phyloP scores from a whole-genome alignment of 805 yeast genomes.

The Citeromyces nyonsensis region DNA sequence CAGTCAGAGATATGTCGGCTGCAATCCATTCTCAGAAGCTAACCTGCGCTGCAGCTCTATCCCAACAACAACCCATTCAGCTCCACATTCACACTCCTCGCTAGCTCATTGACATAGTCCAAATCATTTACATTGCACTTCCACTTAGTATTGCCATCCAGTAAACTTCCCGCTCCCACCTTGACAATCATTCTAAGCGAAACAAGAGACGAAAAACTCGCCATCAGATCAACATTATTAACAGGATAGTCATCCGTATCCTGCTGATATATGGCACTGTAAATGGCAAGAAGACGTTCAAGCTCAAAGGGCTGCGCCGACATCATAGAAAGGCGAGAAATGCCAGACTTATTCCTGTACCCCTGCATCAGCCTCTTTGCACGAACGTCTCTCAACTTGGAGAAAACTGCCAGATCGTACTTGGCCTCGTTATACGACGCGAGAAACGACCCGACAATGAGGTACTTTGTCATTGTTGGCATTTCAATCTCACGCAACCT shows the following conservation, averaged over 20 bases:
- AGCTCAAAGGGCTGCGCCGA: constrained; percentile 65
- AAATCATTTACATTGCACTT: constrained; percentile 53
- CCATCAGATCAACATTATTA: constrained; percentile 19
- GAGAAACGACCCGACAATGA: constrained; percentile 69
- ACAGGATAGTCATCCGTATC: constrained; percentile 16
- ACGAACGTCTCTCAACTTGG: constrained; percentile 37
- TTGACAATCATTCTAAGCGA: constrained; percentile 14
- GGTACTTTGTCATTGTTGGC: constrained; percentile 46
- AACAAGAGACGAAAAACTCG: constrained; percentile 19
- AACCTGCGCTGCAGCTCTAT: too few species aligned
- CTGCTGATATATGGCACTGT: constrained; percentile 48
- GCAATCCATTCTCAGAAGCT: too few species aligned
- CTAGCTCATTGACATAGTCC: constrained; percentile 42
- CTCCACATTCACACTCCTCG: constrained; percentile 51
- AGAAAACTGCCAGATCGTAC: constrained; percentile 55
- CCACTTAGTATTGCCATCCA: constrained; percentile 65
- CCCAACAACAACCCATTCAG: constrained; percentile 18
- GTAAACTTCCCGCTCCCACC: constrained; percentile 18
- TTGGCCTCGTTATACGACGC: constrained; percentile 67
- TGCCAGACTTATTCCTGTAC: constrained; percentile 16
- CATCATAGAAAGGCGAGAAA: constrained; percentile 35
- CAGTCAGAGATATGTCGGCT: too few species aligned
- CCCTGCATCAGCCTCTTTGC: constrained; percentile 18
- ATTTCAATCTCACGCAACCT: constrained; percentile 20
- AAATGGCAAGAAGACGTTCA: constrained; percentile 69